These are phyloP conservation scores for Trichoderma reesei DNA, from an alignment of 495 filamentous ascomycete species.

Conservation along the genomic window DNA sequence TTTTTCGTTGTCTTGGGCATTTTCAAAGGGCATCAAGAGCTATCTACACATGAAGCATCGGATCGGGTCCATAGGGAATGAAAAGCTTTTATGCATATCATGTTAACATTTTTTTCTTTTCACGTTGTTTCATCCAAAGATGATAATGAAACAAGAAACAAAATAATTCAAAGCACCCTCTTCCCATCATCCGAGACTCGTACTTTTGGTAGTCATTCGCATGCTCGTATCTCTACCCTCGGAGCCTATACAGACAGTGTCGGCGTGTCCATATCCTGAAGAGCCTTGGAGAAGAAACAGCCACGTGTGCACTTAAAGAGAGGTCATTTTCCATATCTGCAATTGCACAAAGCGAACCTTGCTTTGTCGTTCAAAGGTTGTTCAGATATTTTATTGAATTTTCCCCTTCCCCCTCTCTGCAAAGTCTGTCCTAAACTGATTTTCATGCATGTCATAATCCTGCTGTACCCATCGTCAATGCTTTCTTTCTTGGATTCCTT, in stretches of 20 bases:
- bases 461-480: slow-evolving; percentile 1
- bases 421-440: neutral
- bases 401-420: slow-evolving; percentile 5
- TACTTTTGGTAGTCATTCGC: neutral
- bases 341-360: no score
- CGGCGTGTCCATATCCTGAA: no score
- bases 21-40: slow-evolving; percentile 8
- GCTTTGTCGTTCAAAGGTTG: no score
- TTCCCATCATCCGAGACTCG: slow-evolving; percentile 8
- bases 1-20: slow-evolving; percentile 23
- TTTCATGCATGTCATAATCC: slow-evolving; percentile 1
- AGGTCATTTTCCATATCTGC: no score
- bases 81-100: slow-evolving; percentile 14
- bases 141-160: slow-evolving; percentile 8
- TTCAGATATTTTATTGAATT: neutral
- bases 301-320: no score
- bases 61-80: slow-evolving; percentile 11
- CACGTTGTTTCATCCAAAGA: neutral
- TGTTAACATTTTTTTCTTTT: slow-evolving; percentile 12
- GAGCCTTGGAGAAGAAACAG: no score
- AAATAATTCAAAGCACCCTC: slow-evolving; percentile 9
- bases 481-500: neutral
- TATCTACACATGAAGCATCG: slow-evolving; percentile 6
- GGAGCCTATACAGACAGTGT: no score
- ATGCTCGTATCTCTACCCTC: neutral